phyloP scores from a whole-genome alignment of 768 basidiomycete genomes.

The Boletus rubescentipes region DNA sequence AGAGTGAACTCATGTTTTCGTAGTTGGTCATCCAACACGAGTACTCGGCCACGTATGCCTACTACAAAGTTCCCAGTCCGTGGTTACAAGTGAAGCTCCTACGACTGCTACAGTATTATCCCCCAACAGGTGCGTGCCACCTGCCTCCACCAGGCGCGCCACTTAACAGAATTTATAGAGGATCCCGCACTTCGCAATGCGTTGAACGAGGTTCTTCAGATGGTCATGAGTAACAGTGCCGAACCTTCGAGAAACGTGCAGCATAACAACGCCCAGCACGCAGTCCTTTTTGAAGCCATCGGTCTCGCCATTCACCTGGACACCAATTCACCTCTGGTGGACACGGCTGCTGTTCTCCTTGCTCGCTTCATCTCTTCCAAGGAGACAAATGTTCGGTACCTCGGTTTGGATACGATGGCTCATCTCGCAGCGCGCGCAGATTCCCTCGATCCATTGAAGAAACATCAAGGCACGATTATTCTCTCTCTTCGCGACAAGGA shows the following conservation, averaged over 20 bases:
- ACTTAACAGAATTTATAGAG: conserved; percentile 46
- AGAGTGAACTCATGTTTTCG: conserved; percentile 4
- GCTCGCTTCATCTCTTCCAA: conserved; percentile 97
- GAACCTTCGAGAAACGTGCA: conserved; percentile 94
- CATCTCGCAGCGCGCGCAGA: conserved; percentile 95
- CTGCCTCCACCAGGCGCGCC: background rate
- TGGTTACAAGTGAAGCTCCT: conserved; percentile 98
- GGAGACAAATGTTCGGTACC: conserved; percentile 97
- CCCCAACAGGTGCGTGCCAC: conserved; percentile 74
- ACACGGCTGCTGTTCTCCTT: conserved; percentile 84
- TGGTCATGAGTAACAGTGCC: conserved; percentile 87
- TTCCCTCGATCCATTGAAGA: conserved; percentile 88
- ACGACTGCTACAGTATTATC: conserved; percentile 91
- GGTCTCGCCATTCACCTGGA: conserved; percentile 95
- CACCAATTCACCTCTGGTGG: conserved; percentile 84
- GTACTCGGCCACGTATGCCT: conserved; percentile 85
- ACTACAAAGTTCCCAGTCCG: conserved; percentile 96
- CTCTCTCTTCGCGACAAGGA: conserved; percentile 94
- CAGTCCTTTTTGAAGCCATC: conserved; percentile 98
- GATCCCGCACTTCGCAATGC: conserved; percentile 77
- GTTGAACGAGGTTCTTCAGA: conserved; percentile 81
- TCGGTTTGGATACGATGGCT: conserved; percentile 97
- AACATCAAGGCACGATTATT: conserved; percentile 95
- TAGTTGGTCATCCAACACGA: conserved; percentile 92
- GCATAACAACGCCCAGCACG: conserved; percentile 98